phyloP scores from a whole-genome alignment of 805 yeast species.

The Metschnikowia arizonensis region DNA sequence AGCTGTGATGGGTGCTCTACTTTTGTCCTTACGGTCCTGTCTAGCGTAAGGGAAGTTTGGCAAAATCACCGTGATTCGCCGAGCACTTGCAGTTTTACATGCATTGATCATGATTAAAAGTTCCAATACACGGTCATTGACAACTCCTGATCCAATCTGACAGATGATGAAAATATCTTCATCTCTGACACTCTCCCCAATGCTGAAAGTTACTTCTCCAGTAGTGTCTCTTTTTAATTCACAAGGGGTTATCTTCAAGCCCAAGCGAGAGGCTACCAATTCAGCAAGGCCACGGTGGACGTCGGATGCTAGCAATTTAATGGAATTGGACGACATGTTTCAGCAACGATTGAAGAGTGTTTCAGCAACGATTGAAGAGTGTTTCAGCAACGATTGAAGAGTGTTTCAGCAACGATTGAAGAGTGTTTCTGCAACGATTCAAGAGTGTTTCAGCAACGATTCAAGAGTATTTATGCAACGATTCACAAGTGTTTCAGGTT shows the following conservation, averaged over 20 bases:
- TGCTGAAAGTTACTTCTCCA: constrained; percentile 70
- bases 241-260: constrained; percentile 57
- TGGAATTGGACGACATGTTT: constrained; percentile 68
- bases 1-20: constrained; percentile 83
- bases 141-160: constrained; percentile 73
- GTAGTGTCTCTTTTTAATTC: constrained; percentile 63
- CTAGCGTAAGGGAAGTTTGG: constrained; percentile 88
- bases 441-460: too few species aligned
- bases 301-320: constrained; percentile 64
- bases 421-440: too few species aligned
- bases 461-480: too few species aligned
- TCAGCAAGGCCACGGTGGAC: constrained; percentile 66
- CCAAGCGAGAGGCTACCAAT: constrained; percentile 60
- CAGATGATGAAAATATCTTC: constrained; percentile 77
- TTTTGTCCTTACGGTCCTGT: constrained; percentile 81
- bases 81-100: constrained; percentile 76
- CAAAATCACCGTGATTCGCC: constrained; percentile 76
- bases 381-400: too few species aligned
- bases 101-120: constrained; percentile 75
- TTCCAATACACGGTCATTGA: constrained; percentile 73
- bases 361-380: too few species aligned
- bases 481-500: not conserved
- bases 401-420: too few species aligned
- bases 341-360: too few species aligned
- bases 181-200: constrained; percentile 80